A percentile compares a stretch with the other conserved stretches of the same genome.
Evolutionary conservation across 495 filamentous ascomycete species (phyloP).

Genomic region (Glutinoglossum americanum): DNA sequence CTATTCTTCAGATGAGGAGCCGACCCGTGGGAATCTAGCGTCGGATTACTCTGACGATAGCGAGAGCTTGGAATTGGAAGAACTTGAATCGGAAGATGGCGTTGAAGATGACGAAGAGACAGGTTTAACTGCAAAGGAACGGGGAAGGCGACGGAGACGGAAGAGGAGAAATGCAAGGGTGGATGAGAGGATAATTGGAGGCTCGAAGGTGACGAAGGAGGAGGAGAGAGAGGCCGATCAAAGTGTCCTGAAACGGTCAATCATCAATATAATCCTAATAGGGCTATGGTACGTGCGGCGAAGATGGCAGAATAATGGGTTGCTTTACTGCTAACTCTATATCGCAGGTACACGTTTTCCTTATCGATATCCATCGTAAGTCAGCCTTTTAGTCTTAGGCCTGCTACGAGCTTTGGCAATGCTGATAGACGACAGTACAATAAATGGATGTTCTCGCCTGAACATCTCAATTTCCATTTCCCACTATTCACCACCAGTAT

Average conservation of each 20-base stretch:
- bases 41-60: conserved; percentile 28
- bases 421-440: conserved; percentile 47
- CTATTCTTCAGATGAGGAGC: neutral
- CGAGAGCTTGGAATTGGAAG: conserved; percentile 35
- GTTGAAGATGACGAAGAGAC: conserved; percentile 80
- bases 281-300: conserved; percentile 42
- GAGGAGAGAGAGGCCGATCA: conserved; percentile 49
- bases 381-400: conserved; percentile 1
- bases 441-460: conserved; percentile 96
- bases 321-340: neutral
- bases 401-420: neutral
- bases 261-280: conserved; percentile 58
- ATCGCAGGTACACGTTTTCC: conserved; percentile 51
- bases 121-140: conserved; percentile 54
- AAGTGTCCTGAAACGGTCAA: conserved; percentile 40
- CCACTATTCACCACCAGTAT: conserved; percentile 88
- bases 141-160: conserved; percentile 39
- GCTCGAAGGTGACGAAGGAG: conserved; percentile 29
- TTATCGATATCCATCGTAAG: conserved; percentile 85
- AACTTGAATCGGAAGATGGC: conserved; percentile 42
- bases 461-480: conserved; percentile 74
- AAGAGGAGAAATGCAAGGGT: conserved; percentile 43
- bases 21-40: neutral
- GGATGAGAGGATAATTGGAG: conserved; percentile 47
- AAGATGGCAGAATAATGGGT: neutral